phyloP scores from a whole-genome alignment of 2,329 filamentous ascomycete genomes.

The Eutypella sp. region DNA sequence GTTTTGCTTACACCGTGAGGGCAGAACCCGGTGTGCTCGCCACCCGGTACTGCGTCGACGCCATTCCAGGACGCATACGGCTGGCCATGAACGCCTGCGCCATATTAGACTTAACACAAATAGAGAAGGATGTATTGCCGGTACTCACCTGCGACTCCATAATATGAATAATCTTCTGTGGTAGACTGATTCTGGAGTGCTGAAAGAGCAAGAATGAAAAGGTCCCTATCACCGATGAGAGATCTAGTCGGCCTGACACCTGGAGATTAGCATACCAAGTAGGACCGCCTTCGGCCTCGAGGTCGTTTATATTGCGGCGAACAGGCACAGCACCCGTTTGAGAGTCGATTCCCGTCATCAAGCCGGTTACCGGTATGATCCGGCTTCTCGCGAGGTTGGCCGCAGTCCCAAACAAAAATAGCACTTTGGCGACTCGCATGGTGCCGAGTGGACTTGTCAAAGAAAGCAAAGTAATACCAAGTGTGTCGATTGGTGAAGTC shows the following conservation, averaged over 20 bases:
- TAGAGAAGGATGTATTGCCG: not conserved
- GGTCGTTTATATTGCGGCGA: conserved; percentile 43
- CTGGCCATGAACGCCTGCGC: conserved; percentile 24
- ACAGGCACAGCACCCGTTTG: conserved; percentile 36
- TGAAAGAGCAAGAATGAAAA: conserved; percentile 43
- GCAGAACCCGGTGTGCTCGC: conserved; percentile 17
- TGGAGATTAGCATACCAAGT: conserved; percentile 15
- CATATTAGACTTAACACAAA: conserved; percentile 1
- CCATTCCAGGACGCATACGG: conserved; percentile 38
- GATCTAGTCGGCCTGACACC: not conserved
- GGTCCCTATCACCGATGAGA: conserved; percentile 33
- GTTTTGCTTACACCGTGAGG: conserved; percentile 34
- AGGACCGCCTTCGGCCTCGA: conserved; percentile 28
- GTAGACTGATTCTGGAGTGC: conserved; percentile 37
- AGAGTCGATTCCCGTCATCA: conserved; percentile 20
- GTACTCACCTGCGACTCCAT: conserved; percentile 41
- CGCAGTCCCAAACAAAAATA: conserved; percentile 4
- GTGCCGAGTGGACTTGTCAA: not conserved
- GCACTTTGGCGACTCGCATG: not conserved
- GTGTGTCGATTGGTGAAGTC: too few species aligned
- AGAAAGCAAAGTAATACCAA: not conserved
- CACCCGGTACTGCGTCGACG: conserved; percentile 30
- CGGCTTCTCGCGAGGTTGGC: not conserved
- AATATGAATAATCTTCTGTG: conserved; percentile 43
- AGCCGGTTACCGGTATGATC: conserved; percentile 17